Percentiles rank a stretch among this genome's conserved stretches.
Evolutionary conservation across 352 stramenopile species (phyloP).

Genomic region (Aphanomyces cochlioides): DNA sequence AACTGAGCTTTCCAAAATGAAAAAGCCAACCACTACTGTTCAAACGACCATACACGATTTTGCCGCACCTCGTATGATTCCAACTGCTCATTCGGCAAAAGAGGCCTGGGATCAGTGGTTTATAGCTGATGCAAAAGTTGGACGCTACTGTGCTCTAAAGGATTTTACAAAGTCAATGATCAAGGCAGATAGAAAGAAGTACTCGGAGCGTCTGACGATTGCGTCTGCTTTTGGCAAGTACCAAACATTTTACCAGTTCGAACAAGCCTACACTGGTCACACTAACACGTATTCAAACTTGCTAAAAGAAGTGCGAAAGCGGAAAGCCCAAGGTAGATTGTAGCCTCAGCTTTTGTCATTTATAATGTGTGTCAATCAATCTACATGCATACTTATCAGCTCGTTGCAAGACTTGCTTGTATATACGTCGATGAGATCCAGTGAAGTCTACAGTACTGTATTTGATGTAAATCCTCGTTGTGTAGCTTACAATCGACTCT

Average conservation of each 20-base stretch:
- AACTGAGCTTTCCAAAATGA: neutral
- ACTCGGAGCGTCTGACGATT: neutral
- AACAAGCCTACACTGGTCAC: neutral
- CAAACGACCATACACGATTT: neutral
- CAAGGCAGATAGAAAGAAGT: slow-evolving; percentile 8
- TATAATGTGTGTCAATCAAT: no score
- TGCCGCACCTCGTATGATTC: neutral
- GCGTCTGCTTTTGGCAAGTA: slow-evolving; percentile 8
- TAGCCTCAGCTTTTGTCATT: no score
- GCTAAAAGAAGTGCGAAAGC: slow-evolving; percentile 15
- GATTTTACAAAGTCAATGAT: slow-evolving; percentile 6
- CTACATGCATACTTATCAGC: no score
- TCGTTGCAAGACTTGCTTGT: no score
- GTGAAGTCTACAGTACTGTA: no score
- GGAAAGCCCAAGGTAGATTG: neutral
- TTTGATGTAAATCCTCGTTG: no score
- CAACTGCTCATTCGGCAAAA: slow-evolving; percentile 14
- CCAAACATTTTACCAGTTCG: slow-evolving; percentile 5
- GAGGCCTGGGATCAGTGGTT: slow-evolving; percentile 19
- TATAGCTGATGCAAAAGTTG: neutral
- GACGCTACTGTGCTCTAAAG: neutral
- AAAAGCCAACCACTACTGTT: neutral
- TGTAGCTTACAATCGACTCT: no score
- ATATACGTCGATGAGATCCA: no score
- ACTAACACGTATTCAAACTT: neutral